These are phyloP conservation scores for Glonium stellatum DNA, from an alignment of 495 filamentous ascomycete species.

Conservation along the genomic window DNA sequence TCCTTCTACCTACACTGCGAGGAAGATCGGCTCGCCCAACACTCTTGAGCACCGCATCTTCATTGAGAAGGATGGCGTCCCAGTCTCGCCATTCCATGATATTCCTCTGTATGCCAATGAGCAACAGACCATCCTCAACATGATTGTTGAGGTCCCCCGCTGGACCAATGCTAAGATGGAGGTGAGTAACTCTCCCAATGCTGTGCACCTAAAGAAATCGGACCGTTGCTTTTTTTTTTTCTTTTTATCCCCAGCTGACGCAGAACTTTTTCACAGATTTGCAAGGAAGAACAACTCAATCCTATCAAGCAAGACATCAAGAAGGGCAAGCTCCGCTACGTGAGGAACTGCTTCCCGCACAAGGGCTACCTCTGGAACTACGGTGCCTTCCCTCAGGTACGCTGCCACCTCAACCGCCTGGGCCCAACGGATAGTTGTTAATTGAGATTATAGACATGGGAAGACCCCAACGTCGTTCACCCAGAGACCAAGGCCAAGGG, in stretches of 20 bases:
- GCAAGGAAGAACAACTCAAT: constrained; percentile 93
- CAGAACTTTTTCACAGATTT: constrained; percentile 56
- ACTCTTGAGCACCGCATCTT: constrained; percentile 96
- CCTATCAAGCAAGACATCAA: constrained; percentile 91
- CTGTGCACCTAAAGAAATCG: not conserved
- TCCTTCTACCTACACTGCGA: constrained; percentile 53
- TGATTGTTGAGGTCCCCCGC: constrained; percentile 97
- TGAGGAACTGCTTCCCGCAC: constrained; percentile 99
- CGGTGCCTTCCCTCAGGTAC: constrained; percentile 94
- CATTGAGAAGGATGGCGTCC: constrained; percentile 94
- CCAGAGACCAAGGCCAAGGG: constrained; percentile 99
- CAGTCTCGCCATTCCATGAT: constrained; percentile 95
- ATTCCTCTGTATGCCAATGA: constrained; percentile 94
- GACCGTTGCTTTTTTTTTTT: not conserved
- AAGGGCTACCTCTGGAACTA: constrained; percentile 99
- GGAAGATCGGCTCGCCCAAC: constrained; percentile 83
- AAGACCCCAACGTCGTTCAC: constrained; percentile 91
- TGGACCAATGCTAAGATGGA: constrained; percentile 99
- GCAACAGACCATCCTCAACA: constrained; percentile 92
- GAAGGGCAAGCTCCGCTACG: constrained; percentile 91
- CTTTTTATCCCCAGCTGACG: constrained; percentile 10
- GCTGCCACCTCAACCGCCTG: constrained; percentile 25
- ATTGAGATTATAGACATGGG: constrained; percentile 71
- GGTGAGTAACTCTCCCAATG: constrained; percentile 46
- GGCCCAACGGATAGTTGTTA: constrained; percentile 14